These are phyloP conservation scores for Herpotrichia juniperi DNA, from an alignment of 2,329 filamentous ascomycete species.

Conservation along the genomic window DNA sequence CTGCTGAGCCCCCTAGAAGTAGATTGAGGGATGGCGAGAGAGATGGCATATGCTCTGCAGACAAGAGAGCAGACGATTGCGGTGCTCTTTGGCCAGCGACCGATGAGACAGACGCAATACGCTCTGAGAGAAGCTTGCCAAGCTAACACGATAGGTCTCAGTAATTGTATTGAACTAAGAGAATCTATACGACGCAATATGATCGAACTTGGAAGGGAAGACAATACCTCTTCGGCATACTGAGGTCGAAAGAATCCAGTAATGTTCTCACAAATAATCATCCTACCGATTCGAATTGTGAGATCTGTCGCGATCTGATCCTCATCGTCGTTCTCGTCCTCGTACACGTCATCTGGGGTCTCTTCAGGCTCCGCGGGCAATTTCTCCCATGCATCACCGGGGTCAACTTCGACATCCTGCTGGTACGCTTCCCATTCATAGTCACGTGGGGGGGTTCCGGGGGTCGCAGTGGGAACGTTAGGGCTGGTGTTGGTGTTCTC, in stretches of 20 bases:
- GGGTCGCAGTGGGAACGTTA: constrained; percentile 40
- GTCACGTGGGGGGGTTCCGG: constrained; percentile 44
- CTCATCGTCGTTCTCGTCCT: constrained; percentile 47
- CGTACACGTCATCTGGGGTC: constrained; percentile 45
- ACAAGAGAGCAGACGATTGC: constrained; percentile 41
- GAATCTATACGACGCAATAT: constrained; percentile 8
- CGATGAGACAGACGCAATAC: constrained; percentile 34
- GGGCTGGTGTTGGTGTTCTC: constrained; percentile 30
- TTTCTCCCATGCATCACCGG: constrained; percentile 44
- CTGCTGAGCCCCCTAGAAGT: constrained; percentile 38
- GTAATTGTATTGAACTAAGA: constrained; percentile 19
- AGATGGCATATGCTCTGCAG: constrained; percentile 46
- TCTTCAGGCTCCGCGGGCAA: constrained; percentile 44
- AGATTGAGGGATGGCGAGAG: constrained; percentile 43
- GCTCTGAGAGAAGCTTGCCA: constrained; percentile 45
- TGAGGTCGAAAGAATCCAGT: constrained; percentile 47
- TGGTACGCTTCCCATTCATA: constrained; percentile 49
- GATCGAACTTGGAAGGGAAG: constrained; percentile 16
- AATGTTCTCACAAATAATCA: constrained; percentile 48
- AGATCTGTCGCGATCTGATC: constrained; percentile 46
- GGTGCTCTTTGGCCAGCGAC: constrained; percentile 43
- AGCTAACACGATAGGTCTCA: constrained; percentile 36
- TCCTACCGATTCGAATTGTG: constrained; percentile 45
- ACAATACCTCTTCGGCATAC: constrained; percentile 48
- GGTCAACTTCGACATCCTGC: constrained; percentile 45